Evolutionary conservation across 2,329 filamentous ascomycete species (phyloP).

Genomic region (Rasamsonia emersonii): DNA sequence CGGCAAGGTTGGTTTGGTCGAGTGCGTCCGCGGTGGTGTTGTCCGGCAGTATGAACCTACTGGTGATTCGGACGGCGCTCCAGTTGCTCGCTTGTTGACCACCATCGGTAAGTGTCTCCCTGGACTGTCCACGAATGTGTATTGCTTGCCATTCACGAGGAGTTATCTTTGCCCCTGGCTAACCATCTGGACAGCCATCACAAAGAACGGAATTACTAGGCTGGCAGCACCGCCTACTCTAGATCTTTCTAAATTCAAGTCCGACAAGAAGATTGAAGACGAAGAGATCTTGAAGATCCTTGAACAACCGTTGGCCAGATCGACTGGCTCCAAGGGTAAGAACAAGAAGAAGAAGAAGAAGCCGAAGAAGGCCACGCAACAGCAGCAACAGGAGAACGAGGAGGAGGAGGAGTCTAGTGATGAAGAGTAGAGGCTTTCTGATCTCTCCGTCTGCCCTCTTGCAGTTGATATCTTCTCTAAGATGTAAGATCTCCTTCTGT

Average conservation of each 20-base stretch:
- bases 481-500: too few relatives aligned
- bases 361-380: constrained; percentile 39
- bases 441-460: constrained; percentile 5
- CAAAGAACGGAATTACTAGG: constrained; percentile 91
- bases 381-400: constrained; percentile 33
- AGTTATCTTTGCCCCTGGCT: constrained; percentile 16
- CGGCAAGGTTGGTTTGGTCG: constrained; percentile 90
- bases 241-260: constrained; percentile 76
- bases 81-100: constrained; percentile 79
- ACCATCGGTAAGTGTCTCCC: constrained; percentile 68
- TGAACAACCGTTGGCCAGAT: constrained; percentile 63
- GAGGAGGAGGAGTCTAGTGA: constrained; percentile 25
- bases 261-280: constrained; percentile 94
- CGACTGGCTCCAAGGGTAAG: constrained; percentile 60
- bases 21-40: constrained; percentile 88
- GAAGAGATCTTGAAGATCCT: constrained; percentile 86
- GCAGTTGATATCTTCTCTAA: too few relatives aligned
- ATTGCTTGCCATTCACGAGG: neutral
- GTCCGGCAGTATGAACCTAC: constrained; percentile 94
- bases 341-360: constrained; percentile 91
- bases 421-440: constrained; percentile 29
- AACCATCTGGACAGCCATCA: constrained; percentile 88
- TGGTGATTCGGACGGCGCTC: constrained; percentile 79
- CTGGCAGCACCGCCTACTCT: constrained; percentile 66
- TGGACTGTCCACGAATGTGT: neutral